phyloP scores from a whole-genome alignment of 768 basidiomycete genomes.

The Paxillus rubicundulus region DNA sequence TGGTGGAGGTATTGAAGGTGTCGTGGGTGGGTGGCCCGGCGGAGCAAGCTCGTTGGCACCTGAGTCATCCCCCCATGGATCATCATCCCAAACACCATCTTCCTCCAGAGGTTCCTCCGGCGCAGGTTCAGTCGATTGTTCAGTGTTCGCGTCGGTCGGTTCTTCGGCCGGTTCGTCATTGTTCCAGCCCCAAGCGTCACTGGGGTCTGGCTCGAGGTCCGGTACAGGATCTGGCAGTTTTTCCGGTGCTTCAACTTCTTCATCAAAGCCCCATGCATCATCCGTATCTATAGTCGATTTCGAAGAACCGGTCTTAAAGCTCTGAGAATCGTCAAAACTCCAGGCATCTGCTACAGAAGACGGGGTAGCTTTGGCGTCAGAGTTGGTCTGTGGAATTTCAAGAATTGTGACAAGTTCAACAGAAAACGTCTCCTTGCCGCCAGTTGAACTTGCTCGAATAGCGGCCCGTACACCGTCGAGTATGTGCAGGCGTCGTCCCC shows the following conservation, averaged over 20 bases:
- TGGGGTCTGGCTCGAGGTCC: slow-evolving; percentile 39
- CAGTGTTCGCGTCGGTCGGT: slow-evolving; percentile 25
- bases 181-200: slow-evolving; percentile 79
- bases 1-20: slow-evolving; percentile 22
- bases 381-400: not conserved
- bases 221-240: slow-evolving; percentile 12
- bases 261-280: slow-evolving; percentile 55
- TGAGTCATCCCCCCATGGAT: slow-evolving; percentile 62
- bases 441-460: slow-evolving; percentile 38
- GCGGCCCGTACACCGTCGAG: slow-evolving; percentile 59
- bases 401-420: slow-evolving; percentile 18
- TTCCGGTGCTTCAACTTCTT: slow-evolving; percentile 35
- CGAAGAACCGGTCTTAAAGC: slow-evolving; percentile 24
- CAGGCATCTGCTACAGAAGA: slow-evolving; percentile 40
- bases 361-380: not conserved
- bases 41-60: slow-evolving; percentile 26
- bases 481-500: slow-evolving; percentile 63
- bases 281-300: slow-evolving; percentile 26
- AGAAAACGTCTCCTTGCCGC: slow-evolving; percentile 23
- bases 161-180: slow-evolving; percentile 42
- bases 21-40: slow-evolving; percentile 27
- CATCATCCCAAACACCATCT: slow-evolving; percentile 60
- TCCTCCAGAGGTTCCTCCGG: slow-evolving; percentile 35
- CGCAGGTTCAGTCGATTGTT: slow-evolving; percentile 7
- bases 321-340: slow-evolving; percentile 43